These are phyloP conservation scores for Paramecium biaurelia DNA, from an alignment of 73 alveolate genomes.

Conservation along the genomic window DNA sequence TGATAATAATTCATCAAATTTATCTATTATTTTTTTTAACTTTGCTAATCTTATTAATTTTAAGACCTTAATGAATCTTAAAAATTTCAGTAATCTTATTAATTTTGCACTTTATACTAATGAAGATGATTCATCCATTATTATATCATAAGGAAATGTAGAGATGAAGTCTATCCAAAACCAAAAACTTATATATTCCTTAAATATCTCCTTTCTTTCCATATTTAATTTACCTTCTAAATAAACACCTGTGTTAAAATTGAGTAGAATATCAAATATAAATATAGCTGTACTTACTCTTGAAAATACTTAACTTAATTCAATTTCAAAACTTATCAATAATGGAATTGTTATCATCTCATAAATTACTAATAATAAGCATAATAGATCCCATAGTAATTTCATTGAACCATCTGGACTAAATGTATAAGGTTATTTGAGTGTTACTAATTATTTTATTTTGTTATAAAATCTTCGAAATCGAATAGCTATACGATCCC, in stretches of 20 bases:
- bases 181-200: constrained; percentile 71
- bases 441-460: background rate
- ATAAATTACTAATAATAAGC: constrained; percentile 11
- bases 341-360: constrained; percentile 15
- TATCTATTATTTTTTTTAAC: constrained; percentile 71
- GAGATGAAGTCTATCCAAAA: constrained; percentile 71
- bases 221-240: constrained; percentile 73
- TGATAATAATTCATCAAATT: constrained; percentile 76
- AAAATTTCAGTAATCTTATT: constrained; percentile 67
- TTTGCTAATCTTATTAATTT: constrained; percentile 72
- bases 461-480: background rate
- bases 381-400: constrained; percentile 72
- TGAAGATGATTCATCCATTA: constrained; percentile 38
- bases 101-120: constrained; percentile 63
- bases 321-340: background rate
- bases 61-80: constrained; percentile 72
- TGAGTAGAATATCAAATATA: constrained; percentile 54
- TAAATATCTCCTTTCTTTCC: constrained; percentile 53
- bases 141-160: constrained; percentile 75
- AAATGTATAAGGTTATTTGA: constrained; percentile 6
- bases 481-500: background rate
- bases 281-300: background rate
- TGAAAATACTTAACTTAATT: background rate
- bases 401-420: constrained; percentile 69
- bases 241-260: constrained; percentile 74